A percentile compares a stretch with the other conserved stretches of the same genome.
phyloP scores from a whole-genome alignment of 78 protist genomes.

The Dictyostelium brefeldianum region DNA sequence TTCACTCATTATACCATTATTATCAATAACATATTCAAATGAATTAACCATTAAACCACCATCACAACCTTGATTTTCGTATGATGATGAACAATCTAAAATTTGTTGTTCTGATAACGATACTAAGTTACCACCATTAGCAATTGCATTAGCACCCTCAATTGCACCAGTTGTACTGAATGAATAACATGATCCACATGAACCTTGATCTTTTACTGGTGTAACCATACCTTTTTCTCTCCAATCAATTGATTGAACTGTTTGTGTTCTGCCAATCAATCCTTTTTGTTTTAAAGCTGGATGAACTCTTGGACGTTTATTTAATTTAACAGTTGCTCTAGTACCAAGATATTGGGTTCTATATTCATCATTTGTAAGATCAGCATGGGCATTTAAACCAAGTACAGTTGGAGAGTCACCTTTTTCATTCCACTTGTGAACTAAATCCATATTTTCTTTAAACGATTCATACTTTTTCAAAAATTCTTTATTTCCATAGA shows the following conservation, averaged over 20 bases:
- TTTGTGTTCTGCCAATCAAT: background rate
- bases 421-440: conserved; percentile 27
- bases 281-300: background rate
- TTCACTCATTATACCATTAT: conserved; percentile 86
- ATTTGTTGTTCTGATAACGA: conserved; percentile 89
- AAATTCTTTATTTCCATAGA: background rate
- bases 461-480: background rate
- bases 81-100: conserved; percentile 72
- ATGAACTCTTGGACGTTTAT: background rate
- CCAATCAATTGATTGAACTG: conserved; percentile 57
- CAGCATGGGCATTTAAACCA: conserved; percentile 34
- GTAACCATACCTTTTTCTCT: conserved; percentile 47
- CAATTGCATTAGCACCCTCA: conserved; percentile 46
- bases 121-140: conserved; percentile 40
- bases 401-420: conserved; percentile 11
- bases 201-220: conserved; percentile 51
- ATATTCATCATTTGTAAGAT: conserved; percentile 50
- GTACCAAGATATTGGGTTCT: conserved; percentile 18
- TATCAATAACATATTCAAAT: conserved; percentile 75
- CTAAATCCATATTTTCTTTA: conserved; percentile 49
- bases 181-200: conserved; percentile 40
- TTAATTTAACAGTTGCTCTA: background rate
- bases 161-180: conserved; percentile 32
- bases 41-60: conserved; percentile 86
- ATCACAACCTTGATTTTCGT: conserved; percentile 87